Base-by-base conservation (phyloP, 768 basidiomycete species). In the Kockovaella imperatae region DNA sequence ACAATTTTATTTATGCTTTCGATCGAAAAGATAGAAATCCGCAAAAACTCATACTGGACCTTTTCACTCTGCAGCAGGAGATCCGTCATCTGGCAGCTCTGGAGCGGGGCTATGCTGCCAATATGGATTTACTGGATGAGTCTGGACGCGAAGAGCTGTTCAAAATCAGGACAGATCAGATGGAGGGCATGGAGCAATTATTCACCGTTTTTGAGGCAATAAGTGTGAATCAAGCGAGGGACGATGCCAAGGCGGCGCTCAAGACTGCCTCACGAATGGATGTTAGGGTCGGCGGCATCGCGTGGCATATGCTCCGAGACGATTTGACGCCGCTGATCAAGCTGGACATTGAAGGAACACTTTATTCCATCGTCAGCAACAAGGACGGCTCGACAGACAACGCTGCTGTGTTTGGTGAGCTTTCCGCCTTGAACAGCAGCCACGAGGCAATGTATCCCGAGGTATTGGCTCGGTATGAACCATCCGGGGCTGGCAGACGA, bases 311-410 rank as follows among this genome's bases (percentile, higher is more conserved):
- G 87, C 72, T 93, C 14, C 84, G 83, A 60, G 53, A 62, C 7
- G 78, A 83, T 36, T 74, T 77, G 40, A 80, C 83, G 35, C 75
- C 91, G 35, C 76, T 93, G 1, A 82, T 87, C 31, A 93, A 95
- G 72, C 76, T 95, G 35, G 83, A 83, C n/a, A 78, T 91, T 36
- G 79, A 81, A 42, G 77, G 80, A 45, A 84, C 83, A 56, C 75
- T 84, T 53, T 90, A 84, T 67, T 80, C 80, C 32, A 88, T 87
- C 84, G 74, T 87, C 35, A 86, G 79, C 67, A 80, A 85, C 53
- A 86, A 86, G 63, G 89, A 97, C 68, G 82, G 87, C 50, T 87
- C 88, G 2, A 84, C 83, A 0, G 81, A 82, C 41, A 89, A 84
- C 67, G 80, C 82, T 35, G 71, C 93, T 39, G 75, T 77, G 14